Conservation (phyloP, 1,284 basidiomycete genomes). For the Ganoderma boninense region DNA sequence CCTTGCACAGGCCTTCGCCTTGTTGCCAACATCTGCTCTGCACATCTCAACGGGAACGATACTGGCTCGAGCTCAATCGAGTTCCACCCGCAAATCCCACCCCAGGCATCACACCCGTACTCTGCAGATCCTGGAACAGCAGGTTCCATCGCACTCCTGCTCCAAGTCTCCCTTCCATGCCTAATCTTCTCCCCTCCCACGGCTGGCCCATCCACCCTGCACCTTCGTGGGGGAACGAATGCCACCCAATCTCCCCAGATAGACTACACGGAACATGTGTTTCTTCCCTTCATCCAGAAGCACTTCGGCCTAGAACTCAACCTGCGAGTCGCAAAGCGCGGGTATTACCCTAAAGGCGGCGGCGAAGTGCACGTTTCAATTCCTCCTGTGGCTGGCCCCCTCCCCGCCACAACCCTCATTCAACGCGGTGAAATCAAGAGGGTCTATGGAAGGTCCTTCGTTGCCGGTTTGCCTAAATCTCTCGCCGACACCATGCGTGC, state of each 20-base stretch:
- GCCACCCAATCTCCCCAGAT: constrained; percentile 72
- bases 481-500: constrained; percentile 62
- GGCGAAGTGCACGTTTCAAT: constrained; percentile 62
- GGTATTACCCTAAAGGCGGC: constrained; percentile 77
- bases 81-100: constrained; percentile 55
- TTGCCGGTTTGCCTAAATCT: constrained; percentile 62
- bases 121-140: constrained; percentile 72
- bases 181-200: constrained; percentile 58
- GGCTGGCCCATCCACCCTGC: constrained; percentile 50
- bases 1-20: constrained; percentile 61
- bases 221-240: constrained; percentile 75
- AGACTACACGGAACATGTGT: constrained; percentile 69
- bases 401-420: constrained; percentile 58
- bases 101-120: constrained; percentile 48
- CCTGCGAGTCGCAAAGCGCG: constrained; percentile 59
- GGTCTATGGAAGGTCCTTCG: constrained; percentile 66
- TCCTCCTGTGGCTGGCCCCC: constrained; percentile 47
- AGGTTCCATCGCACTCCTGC: constrained; percentile 71
- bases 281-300: constrained; percentile 68
- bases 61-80: constrained; percentile 58
- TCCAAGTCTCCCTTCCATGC: constrained; percentile 75
- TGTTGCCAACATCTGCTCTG: constrained; percentile 64
- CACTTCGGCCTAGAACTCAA: constrained; percentile 59
- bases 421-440: constrained; percentile 59
- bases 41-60: constrained; percentile 56